A percentile compares a stretch with the other conserved stretches of the same genome.
These are phyloP conservation scores for Epicoccum nigrum DNA, from an alignment of 2,329 filamentous ascomycete genomes.

Conservation along the genomic window DNA sequence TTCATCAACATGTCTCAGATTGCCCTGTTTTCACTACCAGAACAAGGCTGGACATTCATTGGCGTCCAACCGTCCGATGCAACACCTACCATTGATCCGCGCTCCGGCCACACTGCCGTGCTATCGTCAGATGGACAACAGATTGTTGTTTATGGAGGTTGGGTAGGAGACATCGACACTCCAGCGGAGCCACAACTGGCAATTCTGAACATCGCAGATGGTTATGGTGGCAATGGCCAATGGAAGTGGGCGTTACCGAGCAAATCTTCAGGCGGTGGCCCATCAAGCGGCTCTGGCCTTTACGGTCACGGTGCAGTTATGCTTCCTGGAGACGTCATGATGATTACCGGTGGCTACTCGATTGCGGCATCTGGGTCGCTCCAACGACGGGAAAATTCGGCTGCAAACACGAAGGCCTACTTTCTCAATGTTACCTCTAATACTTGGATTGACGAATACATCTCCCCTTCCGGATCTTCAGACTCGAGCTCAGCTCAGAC, in stretches of 20 bases:
- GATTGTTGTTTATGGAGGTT: conserved; percentile 85
- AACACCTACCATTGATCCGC: conserved; percentile 68
- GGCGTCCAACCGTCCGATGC: conserved; percentile 60
- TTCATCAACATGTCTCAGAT: conserved; percentile 96
- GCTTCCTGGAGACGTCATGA: conserved; percentile 66
- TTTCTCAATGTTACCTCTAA: conserved; percentile 68
- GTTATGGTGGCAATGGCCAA: conserved; percentile 66
- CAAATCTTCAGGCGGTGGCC: conserved; percentile 51
- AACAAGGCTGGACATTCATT: conserved; percentile 85
- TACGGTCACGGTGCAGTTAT: conserved; percentile 68
- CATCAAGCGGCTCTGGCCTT: conserved; percentile 55
- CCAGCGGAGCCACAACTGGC: conserved; percentile 83
- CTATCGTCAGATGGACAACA: conserved; percentile 77
- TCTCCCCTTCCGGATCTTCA: conserved; percentile 49
- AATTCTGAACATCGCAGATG: conserved; percentile 74
- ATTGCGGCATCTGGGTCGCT: conserved; percentile 52
- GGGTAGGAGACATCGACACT: conserved; percentile 81
- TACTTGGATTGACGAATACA: conserved; percentile 64
- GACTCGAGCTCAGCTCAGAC: conserved; percentile 18
- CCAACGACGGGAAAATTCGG: conserved; percentile 44
- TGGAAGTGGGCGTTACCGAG: conserved; percentile 74
- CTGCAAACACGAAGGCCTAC: conserved; percentile 55
- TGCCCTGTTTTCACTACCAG: conserved; percentile 84
- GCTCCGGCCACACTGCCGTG: conserved; percentile 88
- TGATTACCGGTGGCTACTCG: conserved; percentile 64